Evolutionary conservation across 2,329 filamentous ascomycete species (phyloP).

Genomic region (Apiospora pterosperma): DNA sequence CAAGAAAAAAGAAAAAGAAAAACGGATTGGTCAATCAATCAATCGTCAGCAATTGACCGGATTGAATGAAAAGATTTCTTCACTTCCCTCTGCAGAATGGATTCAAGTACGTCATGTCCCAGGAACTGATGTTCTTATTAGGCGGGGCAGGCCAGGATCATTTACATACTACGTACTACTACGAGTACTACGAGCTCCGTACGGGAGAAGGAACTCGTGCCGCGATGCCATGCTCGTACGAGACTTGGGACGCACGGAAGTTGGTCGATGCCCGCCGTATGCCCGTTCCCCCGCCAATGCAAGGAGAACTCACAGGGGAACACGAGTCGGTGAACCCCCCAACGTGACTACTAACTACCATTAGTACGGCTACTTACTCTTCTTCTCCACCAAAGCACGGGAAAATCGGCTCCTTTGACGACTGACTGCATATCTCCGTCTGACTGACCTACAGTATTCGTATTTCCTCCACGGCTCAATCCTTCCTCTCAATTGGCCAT

Average conservation of each 20-base stretch:
- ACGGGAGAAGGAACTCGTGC: too few relatives aligned
- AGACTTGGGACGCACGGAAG: too few relatives aligned
- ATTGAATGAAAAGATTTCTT: too few relatives aligned
- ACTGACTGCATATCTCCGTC: not conserved
- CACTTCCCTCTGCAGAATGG: not conserved
- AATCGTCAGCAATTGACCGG: not conserved
- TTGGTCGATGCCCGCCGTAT: too few relatives aligned
- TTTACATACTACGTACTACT: too few relatives aligned
- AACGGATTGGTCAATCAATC: not conserved
- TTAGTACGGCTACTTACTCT: too few relatives aligned
- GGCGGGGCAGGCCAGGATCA: not conserved
- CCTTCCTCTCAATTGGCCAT: not conserved
- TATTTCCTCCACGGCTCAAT: not conserved
- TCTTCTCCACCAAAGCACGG: not conserved
- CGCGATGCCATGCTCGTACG: too few relatives aligned
- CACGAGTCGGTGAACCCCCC: not conserved
- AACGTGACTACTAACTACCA: too few relatives aligned
- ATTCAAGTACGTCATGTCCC: not conserved
- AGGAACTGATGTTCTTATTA: not conserved
- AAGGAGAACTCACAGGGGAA: too few relatives aligned
- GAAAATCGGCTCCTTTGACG: not conserved
- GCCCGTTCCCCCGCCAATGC: too few relatives aligned
- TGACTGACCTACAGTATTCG: not conserved
- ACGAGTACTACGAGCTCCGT: too few relatives aligned
- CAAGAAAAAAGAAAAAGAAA: not conserved